Conservation (phyloP, 2,329 filamentous ascomycete species). For the Aspergillus novofumigatus region DNA sequence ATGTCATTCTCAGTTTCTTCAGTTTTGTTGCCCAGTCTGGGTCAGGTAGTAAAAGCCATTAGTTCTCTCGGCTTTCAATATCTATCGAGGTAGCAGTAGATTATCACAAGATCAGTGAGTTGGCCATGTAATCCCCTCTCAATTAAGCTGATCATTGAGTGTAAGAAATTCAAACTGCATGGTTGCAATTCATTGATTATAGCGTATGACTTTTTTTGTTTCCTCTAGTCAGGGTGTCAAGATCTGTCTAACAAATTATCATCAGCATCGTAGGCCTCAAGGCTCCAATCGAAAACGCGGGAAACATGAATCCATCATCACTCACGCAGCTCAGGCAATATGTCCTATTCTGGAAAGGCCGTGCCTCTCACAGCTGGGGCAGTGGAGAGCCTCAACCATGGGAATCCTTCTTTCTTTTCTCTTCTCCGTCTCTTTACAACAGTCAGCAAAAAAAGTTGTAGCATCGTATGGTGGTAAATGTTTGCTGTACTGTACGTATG, state of each 20-base stretch:
- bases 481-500: background rate
- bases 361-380: constrained; percentile 12
- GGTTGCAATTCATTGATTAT: background rate
- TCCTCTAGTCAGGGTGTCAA: background rate
- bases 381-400: constrained; percentile 30
- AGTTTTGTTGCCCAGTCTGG: background rate
- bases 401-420: constrained; percentile 4
- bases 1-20: background rate
- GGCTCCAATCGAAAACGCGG: constrained; percentile 16
- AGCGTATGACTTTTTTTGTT: background rate
- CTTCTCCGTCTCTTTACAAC: background rate
- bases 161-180: no score
- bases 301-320: constrained; percentile 3
- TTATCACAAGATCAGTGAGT: background rate
- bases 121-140: no score
- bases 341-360: constrained; percentile 21
- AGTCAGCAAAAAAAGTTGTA: background rate
- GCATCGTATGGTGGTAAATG: background rate
- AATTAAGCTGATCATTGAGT: no score
- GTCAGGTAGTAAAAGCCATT: no score
- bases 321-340: constrained; percentile 17
- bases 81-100: background rate
- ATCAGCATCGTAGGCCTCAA: background rate
- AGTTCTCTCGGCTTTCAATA: background rate
- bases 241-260: background rate